phyloP scores from a whole-genome alignment of 345 rosid species.

The Eucalyptus regnans region DNA sequence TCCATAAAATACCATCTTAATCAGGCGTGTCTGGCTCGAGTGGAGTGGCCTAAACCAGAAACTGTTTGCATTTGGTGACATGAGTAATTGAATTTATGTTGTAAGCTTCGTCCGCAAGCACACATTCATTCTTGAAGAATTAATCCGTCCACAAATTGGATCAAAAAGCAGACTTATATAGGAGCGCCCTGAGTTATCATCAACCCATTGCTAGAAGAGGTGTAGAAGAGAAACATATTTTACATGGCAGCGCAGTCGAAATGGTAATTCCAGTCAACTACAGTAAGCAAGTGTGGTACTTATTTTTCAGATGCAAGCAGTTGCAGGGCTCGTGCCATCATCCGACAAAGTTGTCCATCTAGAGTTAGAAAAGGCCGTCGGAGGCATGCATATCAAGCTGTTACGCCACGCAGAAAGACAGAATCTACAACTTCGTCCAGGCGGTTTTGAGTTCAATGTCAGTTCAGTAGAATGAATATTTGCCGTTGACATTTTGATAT shows the following conservation, averaged over 20 bases:
- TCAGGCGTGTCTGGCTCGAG: neutral
- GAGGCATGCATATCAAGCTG: neutral
- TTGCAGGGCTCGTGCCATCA: neutral
- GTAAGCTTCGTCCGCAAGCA: neutral
- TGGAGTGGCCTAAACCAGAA: neutral
- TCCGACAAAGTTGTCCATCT: neutral
- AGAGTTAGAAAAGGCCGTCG: neutral
- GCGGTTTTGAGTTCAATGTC: neutral
- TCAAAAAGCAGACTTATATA: neutral
- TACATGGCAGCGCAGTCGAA: neutral
- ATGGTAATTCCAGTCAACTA: neutral
- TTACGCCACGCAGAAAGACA: neutral
- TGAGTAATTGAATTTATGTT: neutral
- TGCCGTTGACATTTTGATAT: neutral
- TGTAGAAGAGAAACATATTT: neutral
- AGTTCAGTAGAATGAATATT: neutral
- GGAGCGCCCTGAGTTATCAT: neutral
- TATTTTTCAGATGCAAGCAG: neutral
- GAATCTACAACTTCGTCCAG: neutral
- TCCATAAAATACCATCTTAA: neutral
- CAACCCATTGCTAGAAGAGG: neutral
- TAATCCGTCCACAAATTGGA: neutral
- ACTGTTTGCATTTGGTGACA: neutral
- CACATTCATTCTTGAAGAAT: neutral
- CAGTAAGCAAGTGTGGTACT: neutral